These are phyloP conservation scores for Inonotus obliquus DNA, from an alignment of 1,284 basidiomycete species.

Conservation along the genomic window DNA sequence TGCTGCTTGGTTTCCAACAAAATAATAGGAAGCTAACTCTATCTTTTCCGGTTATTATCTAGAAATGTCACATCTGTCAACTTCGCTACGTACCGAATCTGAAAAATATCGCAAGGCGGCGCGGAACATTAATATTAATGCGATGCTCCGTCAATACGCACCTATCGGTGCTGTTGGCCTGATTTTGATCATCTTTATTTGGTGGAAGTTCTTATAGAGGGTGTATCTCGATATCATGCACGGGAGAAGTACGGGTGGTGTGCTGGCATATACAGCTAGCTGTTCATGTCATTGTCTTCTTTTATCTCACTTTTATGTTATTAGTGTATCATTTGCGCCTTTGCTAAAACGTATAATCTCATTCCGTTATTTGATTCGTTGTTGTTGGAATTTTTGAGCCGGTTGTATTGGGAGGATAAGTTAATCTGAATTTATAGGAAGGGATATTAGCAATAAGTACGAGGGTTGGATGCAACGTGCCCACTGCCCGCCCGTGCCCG, in stretches of 20 bases:
- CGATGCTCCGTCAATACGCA: conserved; percentile 94
- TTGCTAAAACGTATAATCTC: not conserved
- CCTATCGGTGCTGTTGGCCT: conserved; percentile 80
- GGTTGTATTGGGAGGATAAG: not conserved
- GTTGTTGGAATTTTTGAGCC: not conserved
- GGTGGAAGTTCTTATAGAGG: conserved; percentile 78
- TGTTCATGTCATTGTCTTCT: not conserved
- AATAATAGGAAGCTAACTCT: too few relatives aligned
- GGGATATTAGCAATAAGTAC: not conserved
- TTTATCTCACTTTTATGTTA: not conserved
- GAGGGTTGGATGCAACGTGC: not conserved
- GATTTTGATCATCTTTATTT: conserved; percentile 83
- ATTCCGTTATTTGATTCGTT: not conserved
- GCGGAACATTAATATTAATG: conserved; percentile 90
- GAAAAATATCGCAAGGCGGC: conserved; percentile 97
- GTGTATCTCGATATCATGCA: not conserved
- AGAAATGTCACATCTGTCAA: conserved; percentile 99
- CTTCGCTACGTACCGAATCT: conserved; percentile 93
- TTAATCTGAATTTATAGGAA: not conserved
- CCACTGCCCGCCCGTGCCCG: too few relatives aligned
- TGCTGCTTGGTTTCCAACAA: too few relatives aligned
- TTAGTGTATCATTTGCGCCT: not conserved
- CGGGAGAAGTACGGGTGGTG: too few relatives aligned
- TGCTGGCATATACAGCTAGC: too few relatives aligned
- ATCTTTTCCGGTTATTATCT: conserved; percentile 6